Evolutionary conservation across 345 rosid genomes (phyloP), one percentile per base, ranked within the genome.

Genomic region (Dimocarpus longan): DNA sequence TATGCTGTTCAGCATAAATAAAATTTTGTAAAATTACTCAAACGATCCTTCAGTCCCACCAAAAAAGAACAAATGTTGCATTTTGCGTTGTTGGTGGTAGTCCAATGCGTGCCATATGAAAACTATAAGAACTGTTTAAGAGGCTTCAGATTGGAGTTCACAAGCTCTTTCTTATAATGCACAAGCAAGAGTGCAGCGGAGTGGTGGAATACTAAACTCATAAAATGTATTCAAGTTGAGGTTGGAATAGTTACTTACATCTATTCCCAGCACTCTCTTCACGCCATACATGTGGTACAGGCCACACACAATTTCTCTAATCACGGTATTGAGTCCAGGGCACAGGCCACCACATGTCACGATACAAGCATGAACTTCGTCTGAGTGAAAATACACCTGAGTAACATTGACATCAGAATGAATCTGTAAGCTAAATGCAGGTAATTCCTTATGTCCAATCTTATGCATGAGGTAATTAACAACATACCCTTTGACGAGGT

Each of bases 271-370:
- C 37, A 95, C 89, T 86, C 68, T 87, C 83, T 69, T 92, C 50
- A 91, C 98, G 54, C 98, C 98, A 66, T 95, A 95, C 98, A 92
- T 91, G 76, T 91, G 69, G 78, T 93, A 71, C 62, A 95, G 83
- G 80, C 92, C 91, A 50, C 92, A 88, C 0, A 93, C 98, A 2
- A 93, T 80, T 85, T 95, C 98, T 86, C 98, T 89, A 68, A 93
- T 90, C 52, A 92, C 97, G 2, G 98, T 95, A 83, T 95, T 95
- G 69, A 95, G 91, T 46, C 98, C 98, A 1, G 95, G 99, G 84
- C 98, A 93, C 70, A 95, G 91, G 77, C 98, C 98, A 11, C 98
- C 98, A 44, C 98, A 95, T 28, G 99, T 93, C 56, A 93, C 98
- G 32, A 92, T 93, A 80, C 97, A 93, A 65, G 98, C 97, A 66